phyloP scores from a whole-genome alignment of 106 monocot genomes.

The Acorus calamus region DNA sequence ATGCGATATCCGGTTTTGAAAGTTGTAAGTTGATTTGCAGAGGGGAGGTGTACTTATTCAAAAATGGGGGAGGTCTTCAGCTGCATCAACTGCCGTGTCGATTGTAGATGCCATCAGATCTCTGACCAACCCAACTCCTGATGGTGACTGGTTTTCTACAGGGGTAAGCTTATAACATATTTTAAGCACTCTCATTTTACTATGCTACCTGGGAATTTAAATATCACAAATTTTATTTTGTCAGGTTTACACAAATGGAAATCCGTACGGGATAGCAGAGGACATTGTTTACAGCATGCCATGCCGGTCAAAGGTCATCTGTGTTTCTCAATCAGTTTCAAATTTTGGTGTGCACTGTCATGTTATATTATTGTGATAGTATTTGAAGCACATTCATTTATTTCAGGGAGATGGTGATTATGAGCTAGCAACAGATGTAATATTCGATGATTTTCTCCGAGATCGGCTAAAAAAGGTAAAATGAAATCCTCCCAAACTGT shows the following conservation, averaged over 20 bases:
- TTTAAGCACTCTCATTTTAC: neutral
- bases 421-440: constrained; percentile 72
- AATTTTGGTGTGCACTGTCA: neutral
- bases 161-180: constrained; percentile 43
- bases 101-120: constrained; percentile 89
- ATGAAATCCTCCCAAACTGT: neutral
- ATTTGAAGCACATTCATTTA: neutral
- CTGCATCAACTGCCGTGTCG: constrained; percentile 95
- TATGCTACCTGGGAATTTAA: neutral
- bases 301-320: constrained; percentile 65
- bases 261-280: constrained; percentile 91
- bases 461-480: constrained; percentile 76
- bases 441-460: constrained; percentile 69
- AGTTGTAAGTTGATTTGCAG: constrained; percentile 26
- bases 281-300: constrained; percentile 98
- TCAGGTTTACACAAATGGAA: constrained; percentile 87
- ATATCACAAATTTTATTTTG: too few relatives aligned
- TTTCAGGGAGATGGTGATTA: constrained; percentile 95
- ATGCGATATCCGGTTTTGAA: neutral
- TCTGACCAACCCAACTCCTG: constrained; percentile 78
- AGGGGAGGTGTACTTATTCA: constrained; percentile 87
- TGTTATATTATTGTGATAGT: too few relatives aligned
- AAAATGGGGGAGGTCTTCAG: constrained; percentile 98
- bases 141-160: constrained; percentile 94
- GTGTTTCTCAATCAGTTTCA: neutral